Percentiles rank a stretch among this genome's conserved stretches.
Conservation (phyloP, 306 rosid species). For the Cicer yamashitae region DNA sequence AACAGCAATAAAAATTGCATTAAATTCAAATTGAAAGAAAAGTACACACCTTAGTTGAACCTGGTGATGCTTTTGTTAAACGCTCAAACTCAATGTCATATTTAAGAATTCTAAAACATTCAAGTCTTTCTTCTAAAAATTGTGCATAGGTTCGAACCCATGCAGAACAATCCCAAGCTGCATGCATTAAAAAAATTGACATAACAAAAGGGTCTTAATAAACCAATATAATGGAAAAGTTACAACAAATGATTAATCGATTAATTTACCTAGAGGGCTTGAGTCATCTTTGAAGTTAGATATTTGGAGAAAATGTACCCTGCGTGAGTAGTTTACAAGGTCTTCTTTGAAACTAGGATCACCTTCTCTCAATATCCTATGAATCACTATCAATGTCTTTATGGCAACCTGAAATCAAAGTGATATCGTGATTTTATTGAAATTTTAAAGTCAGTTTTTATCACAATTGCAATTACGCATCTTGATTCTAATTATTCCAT, state of each 20-base stretch:
- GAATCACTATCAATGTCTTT: constrained; percentile 91
- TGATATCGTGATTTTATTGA: neutral
- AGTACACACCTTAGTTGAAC: constrained; percentile 57
- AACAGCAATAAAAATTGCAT: neutral
- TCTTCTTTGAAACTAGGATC: constrained; percentile 90
- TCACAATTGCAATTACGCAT: neutral
- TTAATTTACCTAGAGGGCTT: constrained; percentile 70
- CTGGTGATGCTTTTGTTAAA: constrained; percentile 59
- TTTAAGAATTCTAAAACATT: constrained; percentile 73
- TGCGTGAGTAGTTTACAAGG: constrained; percentile 63
- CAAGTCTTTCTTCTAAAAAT: constrained; percentile 85
- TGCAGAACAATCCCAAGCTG: constrained; percentile 99
- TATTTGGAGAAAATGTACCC: constrained; percentile 79
- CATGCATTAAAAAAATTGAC: constrained; percentile 50
- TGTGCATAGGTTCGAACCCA: constrained; percentile 89
- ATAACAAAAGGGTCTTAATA: constrained; percentile 31
- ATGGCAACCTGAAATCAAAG: constrained; percentile 72
- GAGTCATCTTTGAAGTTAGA: constrained; percentile 92
- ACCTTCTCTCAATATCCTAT: constrained; percentile 92
- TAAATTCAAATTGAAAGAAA: constrained; percentile 18
- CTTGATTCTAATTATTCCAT: neutral
- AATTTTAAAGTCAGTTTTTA: neutral
- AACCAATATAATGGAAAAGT: constrained; percentile 13
- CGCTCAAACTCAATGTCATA: constrained; percentile 87
- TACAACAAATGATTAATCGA: constrained; percentile 20